Percentiles rank a stretch among this genome's conserved stretches.
Evolutionary conservation across 148 eudicot species (phyloP).

Genomic region (Suaeda aralocaspica): DNA sequence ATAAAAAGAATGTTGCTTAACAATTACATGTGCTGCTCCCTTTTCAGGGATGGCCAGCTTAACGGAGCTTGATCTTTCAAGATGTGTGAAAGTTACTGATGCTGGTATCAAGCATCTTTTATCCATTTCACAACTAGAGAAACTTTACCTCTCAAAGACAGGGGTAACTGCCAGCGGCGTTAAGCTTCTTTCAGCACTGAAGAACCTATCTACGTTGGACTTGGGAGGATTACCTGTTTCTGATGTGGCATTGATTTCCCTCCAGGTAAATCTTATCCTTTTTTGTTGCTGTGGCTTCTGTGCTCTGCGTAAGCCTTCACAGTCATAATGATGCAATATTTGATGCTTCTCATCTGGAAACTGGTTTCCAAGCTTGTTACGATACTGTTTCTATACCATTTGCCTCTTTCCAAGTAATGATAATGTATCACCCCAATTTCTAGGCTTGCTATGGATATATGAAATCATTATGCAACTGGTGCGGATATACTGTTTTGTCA

Average conservation of each 20-base stretch:
- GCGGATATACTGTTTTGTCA: not conserved
- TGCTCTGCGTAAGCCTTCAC: not conserved
- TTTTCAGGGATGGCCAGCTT: slow-evolving; percentile 62
- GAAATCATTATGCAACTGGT: not conserved
- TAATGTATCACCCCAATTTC: not conserved
- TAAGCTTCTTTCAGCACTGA: slow-evolving; percentile 51
- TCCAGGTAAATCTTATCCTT: slow-evolving; percentile 41
- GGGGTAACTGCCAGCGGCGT: slow-evolving; percentile 67
- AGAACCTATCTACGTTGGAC: slow-evolving; percentile 50
- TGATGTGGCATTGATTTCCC: slow-evolving; percentile 57
- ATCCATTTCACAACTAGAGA: slow-evolving; percentile 55
- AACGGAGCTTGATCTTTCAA: slow-evolving; percentile 70
- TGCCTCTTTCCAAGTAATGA: not conserved
- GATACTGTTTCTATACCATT: not conserved
- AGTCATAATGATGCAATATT: not conserved
- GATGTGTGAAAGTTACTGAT: slow-evolving; percentile 75
- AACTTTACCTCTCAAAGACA: slow-evolving; percentile 63
- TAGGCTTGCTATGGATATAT: not conserved
- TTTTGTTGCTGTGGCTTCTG: not conserved
- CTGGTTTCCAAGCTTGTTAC: not conserved
- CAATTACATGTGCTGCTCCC: not conserved
- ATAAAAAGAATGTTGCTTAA: slow-evolving; percentile 2
- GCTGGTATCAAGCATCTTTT: slow-evolving; percentile 70
- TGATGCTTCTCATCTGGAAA: not conserved
- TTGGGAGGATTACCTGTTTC: slow-evolving; percentile 84